Base-by-base conservation (phyloP, 768 basidiomycete species). In the Pleurotus platypus region DNA sequence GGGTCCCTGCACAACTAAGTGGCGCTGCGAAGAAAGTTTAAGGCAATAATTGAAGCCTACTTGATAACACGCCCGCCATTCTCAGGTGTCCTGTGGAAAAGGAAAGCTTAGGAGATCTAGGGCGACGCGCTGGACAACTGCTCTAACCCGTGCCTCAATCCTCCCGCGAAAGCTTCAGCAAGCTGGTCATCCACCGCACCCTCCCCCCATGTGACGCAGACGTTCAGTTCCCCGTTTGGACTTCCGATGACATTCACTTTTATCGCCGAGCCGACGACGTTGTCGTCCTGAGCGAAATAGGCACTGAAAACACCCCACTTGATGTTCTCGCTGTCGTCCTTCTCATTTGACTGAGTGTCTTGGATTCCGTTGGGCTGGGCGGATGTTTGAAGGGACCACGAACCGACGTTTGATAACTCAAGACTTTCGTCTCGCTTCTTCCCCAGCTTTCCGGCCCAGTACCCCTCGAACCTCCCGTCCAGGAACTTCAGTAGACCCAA, bases 331-430 rank as follows among this genome's bases (percentile, higher is more conserved):
- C 20, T 39, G 2, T 27, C n/a, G 68, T 67, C 69, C 30, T 20
- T 47, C 11, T 57, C 57, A 18, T 26, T 61, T 0, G 6, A 18
- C 16, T 20, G 18, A 8, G 9, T 45, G 18, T 22, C n/a, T 45
- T 45, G 5, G 2, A 6, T 45, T 45, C n/a, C n/a, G 42, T 45
- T 45, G 8, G 30, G 30, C 11, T 35, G 30, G 30, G 7, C 11
- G 15, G 42, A 2, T 16, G n/a, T 9, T 16, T 22, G n/a, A 15
- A 54, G 15, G 22, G 39, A 40, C 51, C 51, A 54, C 3, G 38
- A 37, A 20, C 76, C 75, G 12, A 73, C 50, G 60, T 78, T 78
- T n/a, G 76, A 77, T 9, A 77, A 50, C 58, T 71, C 70, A 15
- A 78, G 53, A 30, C 67, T 68, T 15, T 15, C 61, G 4, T 56